Evolutionary conservation across 2,329 filamentous ascomycete genomes (phyloP).

Genomic region (Nemania sp.): DNA sequence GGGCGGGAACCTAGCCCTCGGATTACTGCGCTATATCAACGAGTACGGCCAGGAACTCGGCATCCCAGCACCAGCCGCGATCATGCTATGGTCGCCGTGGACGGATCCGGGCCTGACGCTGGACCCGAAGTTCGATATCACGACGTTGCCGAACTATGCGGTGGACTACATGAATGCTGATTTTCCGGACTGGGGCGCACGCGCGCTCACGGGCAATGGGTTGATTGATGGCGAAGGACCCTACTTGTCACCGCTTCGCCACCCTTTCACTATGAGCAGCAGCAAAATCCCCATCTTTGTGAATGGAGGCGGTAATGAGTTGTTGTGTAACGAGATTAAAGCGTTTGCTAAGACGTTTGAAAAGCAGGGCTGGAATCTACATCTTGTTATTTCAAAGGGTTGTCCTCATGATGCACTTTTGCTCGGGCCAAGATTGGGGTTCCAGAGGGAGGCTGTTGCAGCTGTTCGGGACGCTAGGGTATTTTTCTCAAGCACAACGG

Average conservation of each 20-base stretch:
- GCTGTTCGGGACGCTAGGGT: constrained; percentile 16
- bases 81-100: constrained; percentile 37
- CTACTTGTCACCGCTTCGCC: constrained; percentile 20
- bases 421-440: constrained; percentile 15
- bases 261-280: constrained; percentile 15
- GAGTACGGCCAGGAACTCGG: constrained; percentile 29
- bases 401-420: constrained; percentile 21
- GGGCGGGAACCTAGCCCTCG: constrained; percentile 39
- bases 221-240: constrained; percentile 12
- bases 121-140: constrained; percentile 7
- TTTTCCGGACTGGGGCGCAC: constrained; percentile 17
- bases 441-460: constrained; percentile 12
- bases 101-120: constrained; percentile 28
- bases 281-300: constrained; percentile 17
- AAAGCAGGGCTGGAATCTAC: constrained; percentile 10
- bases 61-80: constrained; percentile 29
- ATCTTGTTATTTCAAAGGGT: constrained; percentile 10
- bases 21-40: constrained; percentile 38
- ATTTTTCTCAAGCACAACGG: constrained; percentile 13
- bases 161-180: constrained; percentile 19
- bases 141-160: constrained; percentile 12
- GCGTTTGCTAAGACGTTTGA: constrained; percentile 4
- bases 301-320: constrained; percentile 10
- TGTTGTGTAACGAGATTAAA: constrained; percentile 15
- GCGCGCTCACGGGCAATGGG: constrained; percentile 5